Percentiles rank a stretch among this genome's conserved stretches.
Evolutionary conservation across 306 rosid species (phyloP).

Genomic region (Senna tora): DNA sequence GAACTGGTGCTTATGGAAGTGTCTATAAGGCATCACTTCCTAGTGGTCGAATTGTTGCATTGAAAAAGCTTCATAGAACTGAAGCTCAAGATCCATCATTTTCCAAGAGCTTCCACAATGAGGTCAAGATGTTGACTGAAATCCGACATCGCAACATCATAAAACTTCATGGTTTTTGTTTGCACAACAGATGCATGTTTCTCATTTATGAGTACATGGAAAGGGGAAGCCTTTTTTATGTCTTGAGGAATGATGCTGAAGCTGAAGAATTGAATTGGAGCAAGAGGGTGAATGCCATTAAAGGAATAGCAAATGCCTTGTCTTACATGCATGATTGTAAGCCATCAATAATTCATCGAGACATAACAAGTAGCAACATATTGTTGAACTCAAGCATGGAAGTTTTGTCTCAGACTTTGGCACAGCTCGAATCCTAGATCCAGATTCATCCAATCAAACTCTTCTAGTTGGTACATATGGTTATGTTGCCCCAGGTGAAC

Average conservation of each 20-base stretch:
- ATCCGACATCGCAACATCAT: conserved; percentile 33
- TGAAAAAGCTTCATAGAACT: conserved; percentile 26
- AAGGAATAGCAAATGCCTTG: background rate
- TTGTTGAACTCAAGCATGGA: background rate
- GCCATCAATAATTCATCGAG: background rate
- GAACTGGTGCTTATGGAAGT: no score
- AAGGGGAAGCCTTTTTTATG: conserved; percentile 13
- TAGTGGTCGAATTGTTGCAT: no score
- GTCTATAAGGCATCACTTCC: no score
- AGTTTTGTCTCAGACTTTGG: background rate
- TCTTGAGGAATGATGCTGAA: background rate
- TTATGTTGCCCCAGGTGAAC: background rate
- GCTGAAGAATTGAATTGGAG: background rate
- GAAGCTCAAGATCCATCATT: conserved; percentile 8
- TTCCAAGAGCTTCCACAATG: conserved; percentile 12
- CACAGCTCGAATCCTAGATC: background rate
- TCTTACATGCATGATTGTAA: background rate
- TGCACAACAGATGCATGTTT: conserved; percentile 14
- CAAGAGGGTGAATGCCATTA: background rate
- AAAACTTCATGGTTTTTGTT: conserved; percentile 37
- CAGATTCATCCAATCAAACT: background rate
- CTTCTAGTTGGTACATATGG: background rate
- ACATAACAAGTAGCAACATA: background rate
- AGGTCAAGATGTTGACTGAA: conserved; percentile 19
- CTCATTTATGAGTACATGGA: conserved; percentile 26